Evolutionary conservation across 2,329 filamentous ascomycete species (phyloP).

Genomic region (Sclerotinia spermophila): DNA sequence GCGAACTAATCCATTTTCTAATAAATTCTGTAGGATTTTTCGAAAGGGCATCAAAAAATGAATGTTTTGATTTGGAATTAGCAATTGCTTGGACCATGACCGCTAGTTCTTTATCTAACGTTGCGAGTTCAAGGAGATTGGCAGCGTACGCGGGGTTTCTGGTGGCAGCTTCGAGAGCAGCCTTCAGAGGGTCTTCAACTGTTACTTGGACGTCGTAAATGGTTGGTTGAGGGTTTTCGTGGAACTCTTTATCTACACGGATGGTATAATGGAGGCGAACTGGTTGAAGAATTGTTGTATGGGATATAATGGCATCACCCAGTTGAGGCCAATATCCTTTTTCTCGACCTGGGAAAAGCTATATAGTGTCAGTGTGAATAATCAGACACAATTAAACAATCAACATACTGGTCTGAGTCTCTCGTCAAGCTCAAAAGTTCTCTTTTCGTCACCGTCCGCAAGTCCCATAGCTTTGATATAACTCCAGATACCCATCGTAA

Average conservation of each 20-base stretch:
- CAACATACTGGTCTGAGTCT: slow-evolving; percentile 66
- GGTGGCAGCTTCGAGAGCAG: slow-evolving; percentile 61
- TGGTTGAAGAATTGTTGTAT: slow-evolving; percentile 76
- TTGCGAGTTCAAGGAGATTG: slow-evolving; percentile 71
- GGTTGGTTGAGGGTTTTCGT: slow-evolving; percentile 70
- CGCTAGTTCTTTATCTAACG: slow-evolving; percentile 81
- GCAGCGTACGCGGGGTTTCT: slow-evolving; percentile 66
- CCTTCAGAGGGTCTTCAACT: slow-evolving; percentile 76
- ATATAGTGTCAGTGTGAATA: not conserved
- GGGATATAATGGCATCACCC: slow-evolving; percentile 71
- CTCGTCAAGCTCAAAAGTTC: slow-evolving; percentile 87
- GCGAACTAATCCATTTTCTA: slow-evolving; percentile 82
- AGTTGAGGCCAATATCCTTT: slow-evolving; percentile 82
- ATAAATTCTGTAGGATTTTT: slow-evolving; percentile 83
- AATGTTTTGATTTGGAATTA: slow-evolving; percentile 84
- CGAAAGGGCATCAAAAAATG: slow-evolving; percentile 75
- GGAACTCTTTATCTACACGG: slow-evolving; percentile 81
- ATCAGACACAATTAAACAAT: not conserved
- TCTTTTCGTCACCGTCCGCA: slow-evolving; percentile 92
- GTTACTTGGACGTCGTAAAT: slow-evolving; percentile 86
- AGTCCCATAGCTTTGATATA: slow-evolving; percentile 83
- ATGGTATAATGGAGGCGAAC: slow-evolving; percentile 88
- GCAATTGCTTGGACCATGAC: slow-evolving; percentile 77
- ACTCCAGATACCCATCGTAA: slow-evolving; percentile 91
- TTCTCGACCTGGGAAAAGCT: slow-evolving; percentile 46